Percentiles rank a stretch among this genome's conserved stretches.
Evolutionary conservation across 805 yeast species (phyloP).

Genomic region (Metschnikowia cerradonensis): DNA sequence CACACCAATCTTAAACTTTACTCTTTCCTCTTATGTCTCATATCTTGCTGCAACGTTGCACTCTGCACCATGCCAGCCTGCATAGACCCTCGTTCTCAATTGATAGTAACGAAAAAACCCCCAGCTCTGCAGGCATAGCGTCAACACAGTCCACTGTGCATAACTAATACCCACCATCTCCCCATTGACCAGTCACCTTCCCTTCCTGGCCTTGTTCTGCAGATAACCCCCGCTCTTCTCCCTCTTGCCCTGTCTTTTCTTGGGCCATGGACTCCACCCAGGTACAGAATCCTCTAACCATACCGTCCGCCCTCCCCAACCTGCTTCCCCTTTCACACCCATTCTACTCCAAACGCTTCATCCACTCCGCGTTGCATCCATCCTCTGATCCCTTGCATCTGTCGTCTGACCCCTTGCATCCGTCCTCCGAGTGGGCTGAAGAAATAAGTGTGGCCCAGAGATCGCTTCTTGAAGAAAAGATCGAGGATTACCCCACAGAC

Average conservation of each 20-base stretch:
- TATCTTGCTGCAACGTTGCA: not conserved
- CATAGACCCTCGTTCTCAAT: not conserved
- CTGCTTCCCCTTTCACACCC: conserved; percentile 3
- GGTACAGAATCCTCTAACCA: conserved; percentile 3
- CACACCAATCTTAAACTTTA: too few species aligned
- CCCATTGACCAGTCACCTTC: not conserved
- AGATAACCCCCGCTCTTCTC: not conserved
- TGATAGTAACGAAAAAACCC: not conserved
- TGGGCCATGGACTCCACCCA: conserved; percentile 11
- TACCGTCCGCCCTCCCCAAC: not conserved
- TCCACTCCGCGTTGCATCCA: conserved; percentile 9
- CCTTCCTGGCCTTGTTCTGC: not conserved
- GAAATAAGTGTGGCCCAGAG: not conserved
- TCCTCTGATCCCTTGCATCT: conserved; percentile 7
- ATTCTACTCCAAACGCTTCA: conserved; percentile 8
- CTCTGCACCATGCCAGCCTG: not conserved
- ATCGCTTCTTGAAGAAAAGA: not conserved
- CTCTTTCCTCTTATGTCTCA: too few species aligned
- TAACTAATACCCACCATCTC: not conserved
- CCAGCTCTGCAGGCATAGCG: conserved; percentile 4
- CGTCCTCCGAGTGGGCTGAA: conserved; percentile 5
- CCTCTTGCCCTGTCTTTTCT: not conserved
- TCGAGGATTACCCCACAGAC: conserved; percentile 5
- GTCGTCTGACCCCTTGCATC: too few species aligned
- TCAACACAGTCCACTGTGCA: conserved; percentile 1